Evolutionary conservation across 345 rosid species (phyloP).

Genomic region (Eucalyptus curtisii): DNA sequence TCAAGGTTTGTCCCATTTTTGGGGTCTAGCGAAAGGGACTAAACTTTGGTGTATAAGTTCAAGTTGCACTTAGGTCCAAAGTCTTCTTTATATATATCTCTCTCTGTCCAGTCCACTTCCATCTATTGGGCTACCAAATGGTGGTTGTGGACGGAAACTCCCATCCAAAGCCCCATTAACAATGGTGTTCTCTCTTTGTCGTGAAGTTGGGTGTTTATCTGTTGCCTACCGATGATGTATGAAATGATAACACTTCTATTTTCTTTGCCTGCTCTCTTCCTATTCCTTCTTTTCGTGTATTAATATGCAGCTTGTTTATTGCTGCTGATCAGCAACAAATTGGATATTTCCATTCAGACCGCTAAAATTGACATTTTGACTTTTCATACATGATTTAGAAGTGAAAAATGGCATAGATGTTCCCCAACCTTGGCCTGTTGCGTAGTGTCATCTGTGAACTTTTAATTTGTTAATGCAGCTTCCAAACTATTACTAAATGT

Average conservation of each 20-base stretch:
- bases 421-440: fast-evolving
- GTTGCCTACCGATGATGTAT: background rate
- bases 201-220: background rate
- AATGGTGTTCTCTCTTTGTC: background rate
- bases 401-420: background rate
- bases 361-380: no score
- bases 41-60: background rate
- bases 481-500: fast-evolving
- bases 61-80: background rate
- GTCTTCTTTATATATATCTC: background rate
- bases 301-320: background rate
- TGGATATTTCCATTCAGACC: no score
- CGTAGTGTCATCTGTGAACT: fast-evolving
- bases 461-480: no score
- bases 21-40: background rate
- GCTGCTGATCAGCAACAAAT: no score
- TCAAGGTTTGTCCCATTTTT: background rate
- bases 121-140: background rate
- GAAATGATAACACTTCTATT: background rate
- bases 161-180: background rate
- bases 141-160: background rate
- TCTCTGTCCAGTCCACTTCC: background rate
- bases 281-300: background rate
- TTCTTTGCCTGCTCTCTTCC: background rate
- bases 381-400: background rate